A percentile compares a stretch with the other conserved stretches of the same genome.
These are phyloP conservation scores for Colletotrichum sp. DNA, from an alignment of 2,329 filamentous ascomycete genomes.

Conservation along the genomic window DNA sequence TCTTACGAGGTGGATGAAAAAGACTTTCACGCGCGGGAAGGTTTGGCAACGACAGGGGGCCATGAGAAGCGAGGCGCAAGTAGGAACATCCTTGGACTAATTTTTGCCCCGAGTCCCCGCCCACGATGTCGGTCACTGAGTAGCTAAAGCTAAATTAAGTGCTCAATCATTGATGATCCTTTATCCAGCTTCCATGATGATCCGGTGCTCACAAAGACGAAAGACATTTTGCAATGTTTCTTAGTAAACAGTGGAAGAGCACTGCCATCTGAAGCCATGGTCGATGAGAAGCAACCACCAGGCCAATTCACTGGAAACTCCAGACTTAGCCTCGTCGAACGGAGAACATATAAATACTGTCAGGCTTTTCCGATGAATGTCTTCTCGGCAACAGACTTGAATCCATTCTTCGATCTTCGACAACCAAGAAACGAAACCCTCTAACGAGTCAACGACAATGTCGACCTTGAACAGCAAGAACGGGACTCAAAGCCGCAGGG, in stretches of 20 bases:
- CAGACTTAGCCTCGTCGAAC: neutral
- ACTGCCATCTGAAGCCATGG: neutral
- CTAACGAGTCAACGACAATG: neutral
- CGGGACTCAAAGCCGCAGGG: neutral
- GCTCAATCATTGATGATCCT: neutral
- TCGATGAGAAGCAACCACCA: neutral
- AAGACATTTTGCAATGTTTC: neutral
- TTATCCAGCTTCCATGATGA: neutral
- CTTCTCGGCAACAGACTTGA: rapidly evolving
- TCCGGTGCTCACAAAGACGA: neutral
- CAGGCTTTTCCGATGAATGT: neutral
- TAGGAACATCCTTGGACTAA: neutral
- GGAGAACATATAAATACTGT: neutral
- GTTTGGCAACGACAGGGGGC: neutral
- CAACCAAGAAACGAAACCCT: neutral
- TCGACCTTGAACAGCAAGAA: neutral
- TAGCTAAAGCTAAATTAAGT: neutral
- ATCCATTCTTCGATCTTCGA: neutral
- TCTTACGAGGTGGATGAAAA: neutral
- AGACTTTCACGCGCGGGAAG: neutral
- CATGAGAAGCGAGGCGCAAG: neutral
- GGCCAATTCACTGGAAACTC: neutral
- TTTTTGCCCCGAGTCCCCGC: neutral
- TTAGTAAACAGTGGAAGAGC: neutral
- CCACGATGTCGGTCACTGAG: neutral